Conservation (phyloP, 2,329 filamentous ascomycete species). For the Exophiala lecanii-corni region DNA sequence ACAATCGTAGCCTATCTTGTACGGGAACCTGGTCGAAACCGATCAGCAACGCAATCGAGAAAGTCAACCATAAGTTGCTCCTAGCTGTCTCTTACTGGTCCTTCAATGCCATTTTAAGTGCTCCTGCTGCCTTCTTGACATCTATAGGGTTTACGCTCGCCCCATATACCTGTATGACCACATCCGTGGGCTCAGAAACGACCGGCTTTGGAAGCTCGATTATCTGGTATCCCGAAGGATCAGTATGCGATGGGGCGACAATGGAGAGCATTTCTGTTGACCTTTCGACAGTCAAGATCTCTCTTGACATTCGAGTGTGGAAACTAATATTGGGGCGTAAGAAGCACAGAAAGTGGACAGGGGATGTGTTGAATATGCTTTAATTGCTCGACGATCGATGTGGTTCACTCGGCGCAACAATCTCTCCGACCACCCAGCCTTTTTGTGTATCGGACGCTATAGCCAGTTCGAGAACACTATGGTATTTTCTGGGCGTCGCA, state of each 20-base stretch:
- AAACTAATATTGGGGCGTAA: too few species aligned
- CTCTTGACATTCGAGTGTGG: too few species aligned
- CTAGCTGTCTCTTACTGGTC: conserved; percentile 33
- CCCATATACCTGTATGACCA: conserved; percentile 35
- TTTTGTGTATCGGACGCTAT: too few species aligned
- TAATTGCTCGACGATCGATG: too few species aligned
- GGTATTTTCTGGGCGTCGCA: too few species aligned
- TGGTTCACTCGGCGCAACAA: too few species aligned
- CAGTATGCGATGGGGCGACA: not conserved
- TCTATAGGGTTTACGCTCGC: conserved; percentile 46
- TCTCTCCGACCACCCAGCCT: too few species aligned
- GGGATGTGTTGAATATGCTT: too few species aligned
- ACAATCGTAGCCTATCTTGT: conserved; percentile 42
- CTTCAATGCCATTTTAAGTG: conserved; percentile 31
- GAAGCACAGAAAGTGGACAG: too few species aligned
- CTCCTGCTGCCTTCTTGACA: conserved; percentile 38
- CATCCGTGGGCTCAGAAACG: conserved; percentile 15
- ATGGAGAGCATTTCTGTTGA: not conserved
- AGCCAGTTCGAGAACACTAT: too few species aligned
- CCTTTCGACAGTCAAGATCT: not conserved
- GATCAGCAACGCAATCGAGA: too few species aligned
- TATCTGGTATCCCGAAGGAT: conserved; percentile 1
- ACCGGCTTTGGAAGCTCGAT: not conserved
- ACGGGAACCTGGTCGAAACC: conserved; percentile 43
- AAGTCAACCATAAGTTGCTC: too few species aligned